Base-by-base conservation (phyloP, 192 early-diverging fungal species). In the Mortierella hygrophila region DNA sequence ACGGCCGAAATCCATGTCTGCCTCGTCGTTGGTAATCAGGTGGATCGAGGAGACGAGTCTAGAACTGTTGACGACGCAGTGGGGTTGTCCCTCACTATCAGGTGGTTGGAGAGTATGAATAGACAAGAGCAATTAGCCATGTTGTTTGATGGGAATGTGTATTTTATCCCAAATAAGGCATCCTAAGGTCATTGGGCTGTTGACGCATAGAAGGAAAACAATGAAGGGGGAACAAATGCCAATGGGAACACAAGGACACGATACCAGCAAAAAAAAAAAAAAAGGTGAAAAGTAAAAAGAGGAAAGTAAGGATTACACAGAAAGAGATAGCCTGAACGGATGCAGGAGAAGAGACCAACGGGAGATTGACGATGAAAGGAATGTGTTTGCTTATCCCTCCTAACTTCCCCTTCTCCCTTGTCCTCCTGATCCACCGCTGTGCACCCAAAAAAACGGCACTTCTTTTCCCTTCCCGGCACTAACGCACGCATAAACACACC, bases 1-100 rank as follows among this genome's bases (percentile, higher is more conserved):
- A 2, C 72, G 84, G 13, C 84, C 84, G 42, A 86, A 86, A 47
- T 86, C 84, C 46, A 86, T 47, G 41, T 86, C 84, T 10, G 32
- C 63, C 5, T 81, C 79, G 1, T 80, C 71, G 60, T 86, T 86
- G 18, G 78, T 16, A 4, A 86, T 20, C 7, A 71, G 40, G 20
- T 70, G 79, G 5, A 54, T 38, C 0, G 84, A 77, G 13, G 84
- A 81, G 26, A 86, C 79, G 6, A 86, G 47, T 29, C 84, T 77
- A 37, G 84, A 77, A 0, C 75, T 65, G 20, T 73, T 57, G 84
- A 81, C 15, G 15, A 76, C 70, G 72, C 84, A 81, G 0, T 49
- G 60, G 32, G 74, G 52, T n/a, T 78, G 82, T 2, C 40, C 72
- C 32, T 74, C 38, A 21, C 84, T 86, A 78, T 65, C 13, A 44